These are phyloP conservation scores for Penicillium canariense DNA, from an alignment of 495 filamentous ascomycete genomes.

Conservation along the genomic window DNA sequence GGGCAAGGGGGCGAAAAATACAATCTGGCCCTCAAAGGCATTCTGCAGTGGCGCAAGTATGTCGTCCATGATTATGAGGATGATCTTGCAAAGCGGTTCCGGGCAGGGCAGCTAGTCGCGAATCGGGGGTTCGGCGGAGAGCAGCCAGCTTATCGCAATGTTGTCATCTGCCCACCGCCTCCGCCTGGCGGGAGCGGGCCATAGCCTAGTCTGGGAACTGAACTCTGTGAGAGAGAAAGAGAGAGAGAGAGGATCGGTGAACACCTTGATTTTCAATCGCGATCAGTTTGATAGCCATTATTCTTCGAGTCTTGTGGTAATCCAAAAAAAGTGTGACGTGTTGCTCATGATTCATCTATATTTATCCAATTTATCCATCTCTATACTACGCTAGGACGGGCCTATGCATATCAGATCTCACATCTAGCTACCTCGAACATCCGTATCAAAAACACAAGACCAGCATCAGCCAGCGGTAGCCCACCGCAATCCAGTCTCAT, in stretches of 20 bases:
- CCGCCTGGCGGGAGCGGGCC: no score
- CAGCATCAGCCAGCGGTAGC: neutral
- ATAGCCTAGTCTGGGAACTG: no score
- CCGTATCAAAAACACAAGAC: neutral
- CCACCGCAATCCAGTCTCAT: neutral
- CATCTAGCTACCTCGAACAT: neutral
- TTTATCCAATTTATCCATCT: constrained; percentile 14
- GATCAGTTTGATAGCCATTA: no score
- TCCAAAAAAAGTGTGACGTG: constrained; percentile 1
- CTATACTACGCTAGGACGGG: neutral
- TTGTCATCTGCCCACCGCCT: constrained; percentile 31
- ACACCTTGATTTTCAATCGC: no score
- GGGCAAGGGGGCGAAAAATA: constrained; percentile 27
- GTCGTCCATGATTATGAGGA: constrained; percentile 60
- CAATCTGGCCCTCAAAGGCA: constrained; percentile 83
- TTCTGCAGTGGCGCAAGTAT: constrained; percentile 73
- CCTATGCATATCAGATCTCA: neutral
- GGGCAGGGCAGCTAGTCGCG: neutral
- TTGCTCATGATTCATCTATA: constrained; percentile 26
- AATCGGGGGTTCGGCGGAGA: neutral
- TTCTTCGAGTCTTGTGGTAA: no score
- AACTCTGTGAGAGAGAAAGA: no score
- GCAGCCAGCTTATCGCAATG: constrained; percentile 32
- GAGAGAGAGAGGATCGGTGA: neutral
- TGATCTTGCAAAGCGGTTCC: neutral